Evolutionary conservation across 257 asterid genomes (phyloP).

Genomic region (Primulina huaijiensis): DNA sequence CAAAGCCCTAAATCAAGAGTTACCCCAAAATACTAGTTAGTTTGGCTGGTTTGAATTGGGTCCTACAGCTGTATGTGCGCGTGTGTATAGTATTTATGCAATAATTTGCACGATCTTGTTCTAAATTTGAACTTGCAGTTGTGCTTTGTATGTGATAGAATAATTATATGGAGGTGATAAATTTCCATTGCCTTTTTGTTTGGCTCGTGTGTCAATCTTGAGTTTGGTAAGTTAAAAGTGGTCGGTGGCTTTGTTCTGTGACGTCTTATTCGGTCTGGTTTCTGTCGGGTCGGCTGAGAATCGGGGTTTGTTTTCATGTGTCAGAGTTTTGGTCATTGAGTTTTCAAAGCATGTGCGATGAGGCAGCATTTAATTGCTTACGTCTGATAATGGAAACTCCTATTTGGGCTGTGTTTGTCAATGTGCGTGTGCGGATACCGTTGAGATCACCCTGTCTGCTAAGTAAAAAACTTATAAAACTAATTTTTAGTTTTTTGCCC

Average conservation of each 20-base stretch:
- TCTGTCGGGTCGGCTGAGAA: neutral
- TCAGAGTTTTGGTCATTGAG: neutral
- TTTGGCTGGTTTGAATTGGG: neutral
- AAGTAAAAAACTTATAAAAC: neutral
- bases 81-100: neutral
- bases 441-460: neutral
- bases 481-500: neutral
- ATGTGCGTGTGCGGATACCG: neutral
- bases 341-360: neutral
- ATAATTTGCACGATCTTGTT: neutral
- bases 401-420: neutral
- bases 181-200: neutral
- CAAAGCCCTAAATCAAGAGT: neutral
- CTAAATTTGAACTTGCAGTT: neutral
- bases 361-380: neutral
- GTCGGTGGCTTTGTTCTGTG: neutral
- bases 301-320: neutral
- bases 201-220: neutral
- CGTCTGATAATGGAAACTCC: neutral
- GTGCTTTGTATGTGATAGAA: neutral
- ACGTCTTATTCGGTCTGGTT: neutral
- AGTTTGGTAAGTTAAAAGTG: neutral
- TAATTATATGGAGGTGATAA: neutral
- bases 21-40: neutral
- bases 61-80: neutral